phyloP scores from a whole-genome alignment of 2,329 filamentous ascomycete species.

The Diaporthe caulivora region DNA sequence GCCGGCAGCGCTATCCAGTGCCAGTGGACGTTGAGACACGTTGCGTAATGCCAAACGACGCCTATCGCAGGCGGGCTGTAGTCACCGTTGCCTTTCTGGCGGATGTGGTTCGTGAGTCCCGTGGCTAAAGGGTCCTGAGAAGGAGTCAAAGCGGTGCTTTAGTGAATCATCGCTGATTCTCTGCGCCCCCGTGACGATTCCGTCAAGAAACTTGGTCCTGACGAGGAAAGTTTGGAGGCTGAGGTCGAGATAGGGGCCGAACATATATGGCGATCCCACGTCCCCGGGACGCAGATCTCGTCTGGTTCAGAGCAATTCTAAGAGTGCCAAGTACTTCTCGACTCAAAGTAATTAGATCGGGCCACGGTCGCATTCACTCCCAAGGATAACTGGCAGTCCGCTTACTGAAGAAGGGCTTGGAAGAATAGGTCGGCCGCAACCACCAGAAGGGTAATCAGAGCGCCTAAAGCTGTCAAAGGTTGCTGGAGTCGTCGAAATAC shows the following conservation, averaged over 20 bases:
- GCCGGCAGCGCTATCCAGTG: neutral
- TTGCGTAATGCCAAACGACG: neutral
- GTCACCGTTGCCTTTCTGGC: neutral
- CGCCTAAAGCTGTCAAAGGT: neutral
- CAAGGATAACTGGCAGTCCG: neutral
- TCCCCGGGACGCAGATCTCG: neutral
- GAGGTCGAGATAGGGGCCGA: neutral
- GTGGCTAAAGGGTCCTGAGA: neutral
- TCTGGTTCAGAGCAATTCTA: too few relatives aligned
- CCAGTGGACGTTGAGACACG: neutral
- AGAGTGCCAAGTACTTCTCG: neutral
- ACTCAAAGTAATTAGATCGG: neutral
- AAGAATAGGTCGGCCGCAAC: neutral
- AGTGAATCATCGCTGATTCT: neutral
- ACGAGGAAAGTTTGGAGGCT: neutral
- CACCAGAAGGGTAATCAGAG: neutral
- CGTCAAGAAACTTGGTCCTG: neutral
- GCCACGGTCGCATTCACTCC: neutral
- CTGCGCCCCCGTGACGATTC: neutral
- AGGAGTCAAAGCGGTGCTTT: neutral
- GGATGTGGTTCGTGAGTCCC: neutral
- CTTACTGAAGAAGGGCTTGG: neutral
- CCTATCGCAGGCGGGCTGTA: neutral
- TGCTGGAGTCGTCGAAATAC: neutral
- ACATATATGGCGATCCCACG: neutral